Evolutionary conservation across 192 early-diverging fungal species (phyloP).

Genomic region (Linnemannia hyalina): DNA sequence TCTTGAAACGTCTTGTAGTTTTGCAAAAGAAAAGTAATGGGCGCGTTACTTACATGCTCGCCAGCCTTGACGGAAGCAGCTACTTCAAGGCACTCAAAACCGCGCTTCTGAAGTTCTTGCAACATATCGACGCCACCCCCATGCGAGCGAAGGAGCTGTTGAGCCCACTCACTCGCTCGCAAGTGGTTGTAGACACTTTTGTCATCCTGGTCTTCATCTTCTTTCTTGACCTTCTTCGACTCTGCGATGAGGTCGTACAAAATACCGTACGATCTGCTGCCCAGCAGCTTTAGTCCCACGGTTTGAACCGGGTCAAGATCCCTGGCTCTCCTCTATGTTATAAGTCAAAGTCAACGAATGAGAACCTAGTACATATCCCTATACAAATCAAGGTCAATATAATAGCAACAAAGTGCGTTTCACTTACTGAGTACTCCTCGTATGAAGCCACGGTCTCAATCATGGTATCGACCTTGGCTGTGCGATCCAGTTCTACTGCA

Average conservation of each 20-base stretch:
- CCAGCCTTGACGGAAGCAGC: background rate
- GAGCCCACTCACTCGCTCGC: constrained; percentile 13
- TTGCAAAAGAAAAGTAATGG: background rate
- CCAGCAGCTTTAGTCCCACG: constrained; percentile 31
- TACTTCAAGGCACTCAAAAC: constrained; percentile 26
- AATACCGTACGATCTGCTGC: constrained; percentile 36
- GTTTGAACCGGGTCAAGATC: background rate
- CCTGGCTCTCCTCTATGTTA: constrained; percentile 2
- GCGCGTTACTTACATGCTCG: constrained; percentile 16
- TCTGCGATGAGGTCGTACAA: constrained; percentile 22
- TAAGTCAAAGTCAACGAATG: background rate
- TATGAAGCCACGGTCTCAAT: constrained; percentile 23
- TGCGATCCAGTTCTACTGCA: constrained; percentile 9
- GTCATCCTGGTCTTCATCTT: background rate
- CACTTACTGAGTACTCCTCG: constrained; percentile 34
- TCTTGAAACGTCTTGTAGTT: background rate
- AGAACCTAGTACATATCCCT: background rate
- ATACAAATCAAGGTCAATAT: background rate
- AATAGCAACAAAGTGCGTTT: background rate
- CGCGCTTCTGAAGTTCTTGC: constrained; percentile 35
- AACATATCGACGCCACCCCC: background rate
- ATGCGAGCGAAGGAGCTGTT: constrained; percentile 12
- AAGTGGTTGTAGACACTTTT: background rate
- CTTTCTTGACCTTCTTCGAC: too few species aligned
- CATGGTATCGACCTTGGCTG: constrained; percentile 20